A percentile compares a stretch with the other conserved stretches of the same genome.
Conservation (phyloP, 352 stramenopile genomes). For the Elongisporangium undulatum region DNA sequence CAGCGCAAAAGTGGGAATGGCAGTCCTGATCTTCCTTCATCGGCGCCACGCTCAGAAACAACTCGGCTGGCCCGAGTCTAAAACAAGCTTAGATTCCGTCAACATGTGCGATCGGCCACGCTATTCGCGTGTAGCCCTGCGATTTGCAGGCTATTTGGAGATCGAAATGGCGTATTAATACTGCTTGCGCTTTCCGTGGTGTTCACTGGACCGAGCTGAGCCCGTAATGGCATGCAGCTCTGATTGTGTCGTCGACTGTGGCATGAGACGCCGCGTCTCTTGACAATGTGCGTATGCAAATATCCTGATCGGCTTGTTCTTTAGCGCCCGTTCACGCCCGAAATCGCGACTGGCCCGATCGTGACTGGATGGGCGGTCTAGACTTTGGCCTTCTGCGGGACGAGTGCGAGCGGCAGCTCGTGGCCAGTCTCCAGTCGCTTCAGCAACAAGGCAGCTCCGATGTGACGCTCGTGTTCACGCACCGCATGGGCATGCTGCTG, state of each 20-base stretch:
- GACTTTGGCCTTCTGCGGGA: conserved; percentile 18
- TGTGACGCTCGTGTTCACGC: conserved; percentile 51
- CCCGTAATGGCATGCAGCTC: too few relatives aligned
- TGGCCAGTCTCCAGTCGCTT: conserved; percentile 27
- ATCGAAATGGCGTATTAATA: too few relatives aligned
- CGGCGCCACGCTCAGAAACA: neutral
- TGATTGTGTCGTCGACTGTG: too few relatives aligned
- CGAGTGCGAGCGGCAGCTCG: conserved; percentile 36
- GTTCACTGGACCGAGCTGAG: too few relatives aligned
- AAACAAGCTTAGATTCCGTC: neutral
- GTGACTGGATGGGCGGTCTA: neutral
- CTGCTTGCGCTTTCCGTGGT: too few relatives aligned
- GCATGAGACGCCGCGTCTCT: too few relatives aligned
- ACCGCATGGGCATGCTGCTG: conserved; percentile 47
- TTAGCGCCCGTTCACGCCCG: neutral
- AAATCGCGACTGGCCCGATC: neutral
- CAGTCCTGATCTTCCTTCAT: neutral
- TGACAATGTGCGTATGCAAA: too few relatives aligned
- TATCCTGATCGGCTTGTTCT: neutral
- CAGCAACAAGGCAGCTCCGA: conserved; percentile 12
- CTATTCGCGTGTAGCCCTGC: neutral
- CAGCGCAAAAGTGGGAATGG: neutral
- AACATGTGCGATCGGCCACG: neutral
- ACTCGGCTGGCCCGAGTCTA: neutral
- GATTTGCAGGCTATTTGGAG: too few relatives aligned